These are phyloP conservation scores for Tuber melanosporum DNA, from an alignment of 495 filamentous ascomycete species.

Conservation along the genomic window DNA sequence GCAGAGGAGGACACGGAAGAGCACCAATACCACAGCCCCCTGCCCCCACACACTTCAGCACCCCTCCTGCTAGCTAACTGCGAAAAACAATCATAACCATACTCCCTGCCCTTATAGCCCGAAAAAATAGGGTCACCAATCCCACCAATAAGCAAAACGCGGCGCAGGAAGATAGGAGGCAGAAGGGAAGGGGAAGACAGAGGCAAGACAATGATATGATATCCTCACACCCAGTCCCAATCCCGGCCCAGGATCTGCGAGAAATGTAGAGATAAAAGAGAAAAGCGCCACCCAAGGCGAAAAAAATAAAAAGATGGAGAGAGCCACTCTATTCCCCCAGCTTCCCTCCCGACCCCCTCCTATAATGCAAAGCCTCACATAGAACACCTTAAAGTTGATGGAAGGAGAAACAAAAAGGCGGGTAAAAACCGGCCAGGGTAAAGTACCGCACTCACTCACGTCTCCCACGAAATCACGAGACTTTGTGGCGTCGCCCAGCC, in stretches of 20 bases:
- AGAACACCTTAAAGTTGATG: neutral
- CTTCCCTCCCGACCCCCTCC: neutral
- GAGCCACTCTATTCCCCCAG: neutral
- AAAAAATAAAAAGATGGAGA: neutral
- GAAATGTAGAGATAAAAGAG: neutral
- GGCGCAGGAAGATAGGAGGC: neutral
- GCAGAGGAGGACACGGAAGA: neutral
- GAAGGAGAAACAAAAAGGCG: neutral
- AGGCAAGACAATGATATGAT: neutral
- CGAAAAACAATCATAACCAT: neutral
- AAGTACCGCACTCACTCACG: neutral
- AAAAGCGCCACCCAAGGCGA: neutral
- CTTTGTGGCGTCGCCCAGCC: constrained; percentile 2
- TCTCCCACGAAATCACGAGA: constrained; percentile 5
- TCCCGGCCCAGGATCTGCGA: neutral
- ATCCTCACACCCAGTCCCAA: neutral
- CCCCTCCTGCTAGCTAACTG: neutral
- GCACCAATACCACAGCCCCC: neutral
- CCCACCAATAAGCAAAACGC: neutral
- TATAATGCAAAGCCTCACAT: neutral
- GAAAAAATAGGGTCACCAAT: neutral
- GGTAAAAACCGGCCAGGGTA: neutral
- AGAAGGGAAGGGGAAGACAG: neutral
- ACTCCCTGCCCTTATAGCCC: neutral
- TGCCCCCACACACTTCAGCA: neutral